These are phyloP conservation scores for Posidonia australis DNA, from an alignment of 106 monocot species.

Conservation along the genomic window DNA sequence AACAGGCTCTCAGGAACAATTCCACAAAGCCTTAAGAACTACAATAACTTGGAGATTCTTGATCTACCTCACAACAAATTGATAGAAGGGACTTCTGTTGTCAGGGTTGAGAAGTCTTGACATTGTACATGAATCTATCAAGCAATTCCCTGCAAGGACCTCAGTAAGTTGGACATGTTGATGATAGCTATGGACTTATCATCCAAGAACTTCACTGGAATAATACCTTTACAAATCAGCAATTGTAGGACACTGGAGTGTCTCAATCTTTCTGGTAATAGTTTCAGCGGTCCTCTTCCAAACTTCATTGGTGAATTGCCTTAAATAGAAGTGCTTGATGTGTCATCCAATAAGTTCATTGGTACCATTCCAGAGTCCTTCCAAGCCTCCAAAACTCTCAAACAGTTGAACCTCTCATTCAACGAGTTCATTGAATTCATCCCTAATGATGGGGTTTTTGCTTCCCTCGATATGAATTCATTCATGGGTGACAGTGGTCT, in stretches of 20 bases:
- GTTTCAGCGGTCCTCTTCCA: slow-evolving; percentile 36
- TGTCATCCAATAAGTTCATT: slow-evolving; percentile 39
- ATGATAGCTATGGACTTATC: slow-evolving; percentile 61
- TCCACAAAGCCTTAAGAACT: slow-evolving; percentile 45
- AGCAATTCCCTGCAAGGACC: slow-evolving; percentile 47
- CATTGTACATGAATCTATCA: slow-evolving; percentile 68
- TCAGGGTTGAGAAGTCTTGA: slow-evolving; percentile 43
- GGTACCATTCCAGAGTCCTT: slow-evolving; percentile 55
- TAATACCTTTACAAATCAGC: slow-evolving; percentile 60
- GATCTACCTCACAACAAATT: slow-evolving; percentile 71
- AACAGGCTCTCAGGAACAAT: slow-evolving; percentile 56
- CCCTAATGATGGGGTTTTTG: slow-evolving; percentile 30
- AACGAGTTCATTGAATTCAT: slow-evolving; percentile 56
- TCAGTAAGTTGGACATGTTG: slow-evolving; percentile 79
- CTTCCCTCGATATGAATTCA: slow-evolving; percentile 19
- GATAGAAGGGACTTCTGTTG: slow-evolving; percentile 46
- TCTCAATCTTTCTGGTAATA: slow-evolving; percentile 69
- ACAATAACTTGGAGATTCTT: slow-evolving; percentile 53
- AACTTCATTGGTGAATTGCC: slow-evolving; percentile 39
- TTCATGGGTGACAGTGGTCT: slow-evolving; percentile 42
- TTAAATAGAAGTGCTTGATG: slow-evolving; percentile 45
- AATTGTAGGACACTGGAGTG: slow-evolving; percentile 66
- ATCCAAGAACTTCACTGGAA: slow-evolving; percentile 49
- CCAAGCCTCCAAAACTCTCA: slow-evolving; percentile 33
- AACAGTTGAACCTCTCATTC: slow-evolving; percentile 56